phyloP scores from a whole-genome alignment of 2,329 filamentous ascomycete genomes.

The Dryadomyces quercus-mongolicae region DNA sequence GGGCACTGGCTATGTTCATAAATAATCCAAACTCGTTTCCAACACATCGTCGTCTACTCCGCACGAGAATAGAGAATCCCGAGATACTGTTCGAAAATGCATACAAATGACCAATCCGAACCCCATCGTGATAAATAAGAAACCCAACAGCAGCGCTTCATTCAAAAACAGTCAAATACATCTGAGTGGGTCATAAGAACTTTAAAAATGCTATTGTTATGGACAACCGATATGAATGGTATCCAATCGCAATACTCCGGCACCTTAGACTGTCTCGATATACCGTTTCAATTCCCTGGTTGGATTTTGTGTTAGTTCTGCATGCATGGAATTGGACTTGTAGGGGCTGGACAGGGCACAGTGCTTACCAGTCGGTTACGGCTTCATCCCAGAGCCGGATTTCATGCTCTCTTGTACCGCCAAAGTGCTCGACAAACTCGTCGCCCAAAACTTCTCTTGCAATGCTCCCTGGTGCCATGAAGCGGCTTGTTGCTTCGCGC shows the following conservation, averaged over 20 bases:
- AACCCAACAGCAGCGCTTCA: no score
- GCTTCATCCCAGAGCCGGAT: conserved; percentile 86
- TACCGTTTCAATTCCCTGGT: conserved; percentile 64
- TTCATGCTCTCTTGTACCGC: conserved; percentile 86
- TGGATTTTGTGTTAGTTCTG: no score
- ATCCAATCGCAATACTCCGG: neutral
- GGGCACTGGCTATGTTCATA: neutral
- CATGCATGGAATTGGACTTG: no score
- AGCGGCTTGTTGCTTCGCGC: conserved; percentile 70
- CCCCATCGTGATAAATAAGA: no score
- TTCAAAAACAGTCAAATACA: no score
- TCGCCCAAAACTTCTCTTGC: conserved; percentile 92
- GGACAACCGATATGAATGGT: no score
- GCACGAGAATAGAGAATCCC: no score
- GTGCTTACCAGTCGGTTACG: conserved; percentile 84
- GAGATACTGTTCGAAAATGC: no score
- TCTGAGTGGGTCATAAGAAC: neutral
- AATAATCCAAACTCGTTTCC: no score
- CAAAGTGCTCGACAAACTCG: conserved; percentile 91
- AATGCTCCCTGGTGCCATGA: conserved; percentile 66
- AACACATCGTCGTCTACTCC: no score
- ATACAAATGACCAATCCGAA: no score
- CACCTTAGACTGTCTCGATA: conserved; percentile 52
- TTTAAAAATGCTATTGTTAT: neutral
- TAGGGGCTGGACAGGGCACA: neutral